Base-by-base conservation (phyloP, 176 grass and related monocot species). In the Rhynchospora tenuis region DNA sequence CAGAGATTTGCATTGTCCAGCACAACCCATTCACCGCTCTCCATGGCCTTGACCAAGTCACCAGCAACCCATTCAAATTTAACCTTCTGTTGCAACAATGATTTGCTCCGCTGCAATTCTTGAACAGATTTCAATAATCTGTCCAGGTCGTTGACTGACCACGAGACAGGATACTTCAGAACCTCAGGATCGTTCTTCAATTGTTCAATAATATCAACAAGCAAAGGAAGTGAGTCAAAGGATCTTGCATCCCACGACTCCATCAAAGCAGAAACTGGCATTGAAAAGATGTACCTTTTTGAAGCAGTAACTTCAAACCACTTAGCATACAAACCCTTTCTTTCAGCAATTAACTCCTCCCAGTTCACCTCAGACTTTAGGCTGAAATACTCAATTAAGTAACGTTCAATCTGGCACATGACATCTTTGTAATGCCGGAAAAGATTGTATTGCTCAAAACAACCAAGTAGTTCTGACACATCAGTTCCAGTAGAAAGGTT, bases 1-100 rank as follows among this genome's bases (percentile, higher is more conserved):
- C 95, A 98, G 63, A 98, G 88, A 89, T 98, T 98, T 84, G 95
- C 95, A 85, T 98, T 98, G 81, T 98, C 92, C 66, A 98, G 81
- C 75, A 98, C 86, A 78, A 94, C 85, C 95, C 95, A 98, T 91
- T 94, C 92, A 82, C 95, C 92, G 0, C 48, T 73, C 70, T 98
- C 90, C 76, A 98, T 89, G 42, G 95, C 90, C 64, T 87, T 93
- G 68, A 98, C 92, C 89, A 98, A 90, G 75, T 93, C 89, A 64
- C 92, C 90, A 11, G 89, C 55, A 59, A 94, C 92, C 95, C 92
- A 98, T 75, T 98, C 90, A 87, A 98, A 98, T 83, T 91, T 94
- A 65, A 86, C 84, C 74, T 86, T 82, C 81, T 81, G 89, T 56
- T 98, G 86, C 59, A 85, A 38, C 5, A 38, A 23, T 48, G 51